Base-by-base conservation (phyloP, 1,139 yeast genomes). In the Taphrina wiesneri region DNA sequence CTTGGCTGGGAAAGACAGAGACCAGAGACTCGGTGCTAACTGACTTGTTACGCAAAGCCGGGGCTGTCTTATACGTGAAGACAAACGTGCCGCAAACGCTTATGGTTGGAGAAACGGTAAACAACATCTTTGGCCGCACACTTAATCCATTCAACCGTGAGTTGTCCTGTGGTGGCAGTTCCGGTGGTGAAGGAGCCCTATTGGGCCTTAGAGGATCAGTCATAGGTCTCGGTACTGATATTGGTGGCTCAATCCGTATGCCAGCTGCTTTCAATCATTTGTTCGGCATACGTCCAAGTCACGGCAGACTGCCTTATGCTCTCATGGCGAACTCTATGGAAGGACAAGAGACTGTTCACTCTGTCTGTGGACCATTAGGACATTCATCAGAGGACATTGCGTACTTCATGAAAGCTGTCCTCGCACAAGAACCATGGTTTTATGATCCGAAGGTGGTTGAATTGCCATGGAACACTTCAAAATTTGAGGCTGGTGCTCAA, bases 41-140 rank as follows among this genome's bases (percentile, higher is more conserved):
- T 15, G 67, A 71, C 4, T 59, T 69, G 19, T 67, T 72, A 32
- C 67, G 68, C 63, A 67, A 81, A 76, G 71, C 80, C 78, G 93
- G 93, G 53, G 90, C 90, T 19, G 86, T 86, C 7, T 85, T 85
- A 73, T 82, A 79, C 68, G 82, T 83, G 36, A 77, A 86, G 74
- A 83, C 86, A 1, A 81, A 82, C 56, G 79, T 82, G 69, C 87
- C 87, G 11, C 86, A 83, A n/a, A 75, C 83, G 15, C 75, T 84
- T 70, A 84, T 84, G 87, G 65, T 64, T 17, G 49, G 57, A 15
- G 66, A 67, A 85, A 34, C 57, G 11, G 46, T 63, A 36, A 67
- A 49, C 52, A 43, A 45, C 19, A 70, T 82, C 9, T 78, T 76
- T 70, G 75, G 86, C 0, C 70, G 73, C 23, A 83, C 86, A 0